Evolutionary conservation across 2,329 filamentous ascomycete genomes (phyloP).

Genomic region (Stachybotrys chartarum): DNA sequence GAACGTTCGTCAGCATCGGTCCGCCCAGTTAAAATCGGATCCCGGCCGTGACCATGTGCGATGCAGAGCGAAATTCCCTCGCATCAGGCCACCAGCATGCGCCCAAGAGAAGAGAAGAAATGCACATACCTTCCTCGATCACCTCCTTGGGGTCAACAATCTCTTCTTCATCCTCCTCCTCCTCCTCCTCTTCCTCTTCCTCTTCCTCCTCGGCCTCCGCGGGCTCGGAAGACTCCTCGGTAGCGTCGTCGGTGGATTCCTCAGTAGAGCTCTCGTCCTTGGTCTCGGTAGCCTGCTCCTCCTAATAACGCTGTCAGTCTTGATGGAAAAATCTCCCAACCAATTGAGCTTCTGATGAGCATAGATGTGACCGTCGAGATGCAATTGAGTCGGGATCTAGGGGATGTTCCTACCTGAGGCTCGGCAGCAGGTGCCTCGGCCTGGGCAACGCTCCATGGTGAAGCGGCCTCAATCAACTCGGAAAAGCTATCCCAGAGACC

Average conservation of each 20-base stretch:
- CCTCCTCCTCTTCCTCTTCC: slow-evolving; percentile 46
- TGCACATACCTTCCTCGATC: slow-evolving; percentile 78
- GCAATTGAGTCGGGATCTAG: slow-evolving; percentile 9
- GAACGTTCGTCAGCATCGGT: slow-evolving; percentile 12
- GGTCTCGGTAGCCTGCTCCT: slow-evolving; percentile 33
- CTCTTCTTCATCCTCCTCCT: slow-evolving; percentile 73
- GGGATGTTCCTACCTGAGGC: slow-evolving; percentile 38
- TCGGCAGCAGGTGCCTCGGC: slow-evolving; percentile 63
- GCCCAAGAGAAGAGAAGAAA: background rate
- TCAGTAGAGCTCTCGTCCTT: slow-evolving; percentile 2
- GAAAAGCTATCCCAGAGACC: slow-evolving; percentile 60
- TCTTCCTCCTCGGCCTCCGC: slow-evolving; percentile 19
- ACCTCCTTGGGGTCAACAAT: slow-evolving; percentile 82
- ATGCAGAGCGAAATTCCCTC: slow-evolving; percentile 10
- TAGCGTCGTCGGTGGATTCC: slow-evolving; percentile 15
- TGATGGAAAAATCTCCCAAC: background rate
- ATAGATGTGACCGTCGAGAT: slow-evolving; percentile 2
- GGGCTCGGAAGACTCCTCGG: slow-evolving; percentile 22
- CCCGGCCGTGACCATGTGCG: background rate
- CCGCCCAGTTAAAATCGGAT: slow-evolving; percentile 1
- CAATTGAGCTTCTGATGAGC: slow-evolving; percentile 7
- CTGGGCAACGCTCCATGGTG: slow-evolving; percentile 58
- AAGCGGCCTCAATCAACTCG: slow-evolving; percentile 57
- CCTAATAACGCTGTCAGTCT: slow-evolving; percentile 11
- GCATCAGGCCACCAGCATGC: background rate